Base-by-base conservation (phyloP, 2,329 filamentous ascomycete species). In the Gnomoniopsis smithogilvyi region DNA sequence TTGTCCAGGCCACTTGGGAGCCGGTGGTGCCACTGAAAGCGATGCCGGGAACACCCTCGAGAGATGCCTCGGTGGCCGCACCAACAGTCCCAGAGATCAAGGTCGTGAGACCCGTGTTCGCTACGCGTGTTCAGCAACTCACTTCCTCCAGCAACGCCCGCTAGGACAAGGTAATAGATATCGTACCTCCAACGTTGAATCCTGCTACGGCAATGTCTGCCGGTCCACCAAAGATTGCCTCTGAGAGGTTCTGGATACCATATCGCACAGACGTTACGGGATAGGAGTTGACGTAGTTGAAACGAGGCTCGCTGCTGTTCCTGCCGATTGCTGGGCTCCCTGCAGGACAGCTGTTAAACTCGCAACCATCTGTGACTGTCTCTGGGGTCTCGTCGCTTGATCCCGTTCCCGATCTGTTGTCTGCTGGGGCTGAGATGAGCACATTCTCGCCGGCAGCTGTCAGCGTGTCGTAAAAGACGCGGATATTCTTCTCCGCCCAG, bases 201-300 rank as follows among this genome's bases (percentile, higher is more conserved):
- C 87, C 87, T 0, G 86, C 70, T 1, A 90, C 80, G 15, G 84
- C 86, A 33, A 90, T 75, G 51, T 89, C 86, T 0, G 86, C 80
- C 2, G 70, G 67, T 4, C 75, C 75, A 51, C 76, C 76, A 76
- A 85, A 89, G 56, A 84, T 74, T 43, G 76, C 73, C 0, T 80
- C 78, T 0, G 78, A 80, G 24, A 86, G 76, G 4, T 74, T 79
- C 60, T 84, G 73, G 67, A 90, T 83, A 34, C 86, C 87, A 67
- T 83, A 81, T 55, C 82, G 79, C 66, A 88, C 84, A 1, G 83
- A 75, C 0, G 87, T 89, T 1, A 84, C 83, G 0, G 88, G 87
- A 71, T 76, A 89, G 0, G 84, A 87, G 74, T 91, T 90, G 56
- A 91, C 88, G 76, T 88, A 91, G 77, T 89, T 87, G 51, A 89